These are phyloP conservation scores for Porodaedalea pini DNA, from an alignment of 1,284 basidiomycete species.

Conservation along the genomic window DNA sequence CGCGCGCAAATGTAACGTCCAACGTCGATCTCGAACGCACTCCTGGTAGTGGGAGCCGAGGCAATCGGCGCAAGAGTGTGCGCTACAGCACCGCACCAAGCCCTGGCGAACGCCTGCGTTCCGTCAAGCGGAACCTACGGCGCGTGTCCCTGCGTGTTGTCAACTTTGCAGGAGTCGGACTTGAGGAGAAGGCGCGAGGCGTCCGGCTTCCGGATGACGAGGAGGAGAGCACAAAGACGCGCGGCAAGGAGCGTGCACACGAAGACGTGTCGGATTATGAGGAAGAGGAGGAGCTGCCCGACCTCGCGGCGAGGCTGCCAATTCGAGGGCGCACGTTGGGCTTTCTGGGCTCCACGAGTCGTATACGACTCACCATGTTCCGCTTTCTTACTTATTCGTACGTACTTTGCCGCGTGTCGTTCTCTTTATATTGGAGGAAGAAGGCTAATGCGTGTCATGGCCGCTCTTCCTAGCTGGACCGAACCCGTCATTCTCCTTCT, in stretches of 20 bases:
- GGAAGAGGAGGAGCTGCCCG: constrained; percentile 38
- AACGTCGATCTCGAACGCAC: constrained; percentile 15
- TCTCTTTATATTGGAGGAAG: background rate
- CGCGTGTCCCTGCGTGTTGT: constrained; percentile 80
- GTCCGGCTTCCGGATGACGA: constrained; percentile 49
- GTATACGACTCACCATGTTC: constrained; percentile 60
- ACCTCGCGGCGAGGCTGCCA: constrained; percentile 45
- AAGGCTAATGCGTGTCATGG: constrained; percentile 9
- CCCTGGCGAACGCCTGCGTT: constrained; percentile 37
- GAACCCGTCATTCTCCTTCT: constrained; percentile 83
- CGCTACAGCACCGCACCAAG: constrained; percentile 37
- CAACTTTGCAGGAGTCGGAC: constrained; percentile 65
- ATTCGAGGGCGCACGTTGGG: constrained; percentile 82
- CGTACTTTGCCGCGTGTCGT: constrained; percentile 23
- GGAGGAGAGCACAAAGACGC: constrained; percentile 26
- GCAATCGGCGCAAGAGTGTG: constrained; percentile 46
- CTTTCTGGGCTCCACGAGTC: constrained; percentile 68
- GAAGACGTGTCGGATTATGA: constrained; percentile 29
- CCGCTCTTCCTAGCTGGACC: constrained; percentile 59
- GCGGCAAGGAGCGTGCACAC: constrained; percentile 22
- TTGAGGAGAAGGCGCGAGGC: constrained; percentile 45
- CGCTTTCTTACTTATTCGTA: constrained; percentile 68
- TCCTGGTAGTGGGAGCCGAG: background rate
- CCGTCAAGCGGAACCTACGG: constrained; percentile 58
- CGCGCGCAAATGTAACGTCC: constrained; percentile 3